phyloP scores from a whole-genome alignment of 345 rosid genomes.

The thale cress (Arabidopsis thaliana) region TAIR10.1 NC_003074.8:2652001-2652500 shows the following conservation, averaged over 20 bases:
- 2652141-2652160: constrained; percentile 5
- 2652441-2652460: constrained; percentile 92
- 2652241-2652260: constrained; percentile 99
- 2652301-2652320: constrained; percentile 90
- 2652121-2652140: constrained; percentile 53
- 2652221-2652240: constrained; percentile 83
- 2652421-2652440: constrained; percentile 97
- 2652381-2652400: constrained; percentile 89
- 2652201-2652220: constrained; percentile 91
- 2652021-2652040: constrained; percentile 86
- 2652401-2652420: constrained; percentile 96
- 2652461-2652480: constrained; percentile 90
- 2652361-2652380: constrained; percentile 93
- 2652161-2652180: background rate
- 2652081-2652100: constrained; percentile 79
- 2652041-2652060: constrained; percentile 67
- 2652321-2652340: constrained; percentile 91
- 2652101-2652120: constrained; percentile 75
- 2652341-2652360: constrained; percentile 85
- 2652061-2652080: constrained; percentile 79
- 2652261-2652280: constrained; percentile 91
- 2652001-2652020: constrained; percentile 84
- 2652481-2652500: constrained; percentile 90
- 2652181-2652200: background rate
- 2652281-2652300: constrained; percentile 93